Evolutionary conservation across 2,329 filamentous ascomycete species (phyloP), one percentile per base, ranked within the genome.

Genomic region (Fusarium scirpi): DNA sequence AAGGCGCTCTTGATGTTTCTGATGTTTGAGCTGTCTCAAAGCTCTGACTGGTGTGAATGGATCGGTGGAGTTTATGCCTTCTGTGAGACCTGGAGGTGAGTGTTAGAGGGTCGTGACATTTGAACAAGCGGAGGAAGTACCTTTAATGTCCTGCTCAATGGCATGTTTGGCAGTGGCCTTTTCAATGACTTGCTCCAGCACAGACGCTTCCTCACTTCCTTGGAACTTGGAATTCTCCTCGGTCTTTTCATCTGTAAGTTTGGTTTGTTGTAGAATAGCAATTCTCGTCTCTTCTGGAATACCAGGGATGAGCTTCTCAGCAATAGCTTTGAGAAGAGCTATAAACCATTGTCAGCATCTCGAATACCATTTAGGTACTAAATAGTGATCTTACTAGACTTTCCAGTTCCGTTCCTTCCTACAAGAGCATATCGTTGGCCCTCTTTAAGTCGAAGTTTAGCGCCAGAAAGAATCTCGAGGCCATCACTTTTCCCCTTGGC

Each of bases 371-470:
- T 7, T 12, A 6, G 18, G 6, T 6, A 38, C 10, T 6, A 7
- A 12, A n/a, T n/a, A 24, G 10, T 27, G 8, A 16, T 76, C 85
- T 78, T 79, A 91, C 90, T 95, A 6, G 92, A 94, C 77, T 97
- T 97, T 8, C 93, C 94, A 3, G 90, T 91, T 1, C 93, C 93
- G 79, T 97, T 97, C 9, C 92, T 86, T 0, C 93, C 94, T 22
- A 95, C 84, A 3, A 97, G 83, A 0, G 92, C 93, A 83, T 97
- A 97, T 65, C 92, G 86, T 47, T 89, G 85, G 0, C 92, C 91
- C 52, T 90, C 87, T 70, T 95, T 92, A 5, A 97, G 81, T 25
- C 90, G 87, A 38, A 97, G 80, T 60, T 89, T 90, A 2, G 91
- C 91, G 77, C 91, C 88, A 12, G 83, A 84, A 5, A 97, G 83